Evolutionary conservation across 2,329 filamentous ascomycete species (phyloP), one percentile per base, ranked within the genome.

Genomic region (Claviceps humidiphila): DNA sequence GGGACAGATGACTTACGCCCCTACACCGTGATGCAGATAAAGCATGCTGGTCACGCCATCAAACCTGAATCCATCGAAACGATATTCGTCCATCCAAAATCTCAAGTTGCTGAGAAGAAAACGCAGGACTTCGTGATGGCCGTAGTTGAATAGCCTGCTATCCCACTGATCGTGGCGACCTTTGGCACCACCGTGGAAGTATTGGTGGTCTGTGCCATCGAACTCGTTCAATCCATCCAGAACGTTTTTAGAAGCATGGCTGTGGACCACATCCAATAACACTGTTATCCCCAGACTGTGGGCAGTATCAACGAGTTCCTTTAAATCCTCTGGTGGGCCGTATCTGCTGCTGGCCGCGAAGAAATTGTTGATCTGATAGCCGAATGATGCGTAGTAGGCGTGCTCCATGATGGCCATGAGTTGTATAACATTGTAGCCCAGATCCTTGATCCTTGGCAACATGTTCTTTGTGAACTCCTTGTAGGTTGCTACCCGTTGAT

Each of bases 361-460:
- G 75, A 98, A 98, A 69, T 87, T 96, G 74, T 97, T 98, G 71
- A 98, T 82, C 69, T 98, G 93, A 68, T 98, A 98, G 47, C 93
- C 93, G 62, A 98, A 98, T 64, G 91, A 97, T 62, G 93, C 93
- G 67, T 98, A 98, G 75, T 98, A 98, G 49, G 93, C 93, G 70
- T 98, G 93, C 66, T 98, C 93, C 91, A 98, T 98, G 64, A 98
- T 78, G 46, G 93, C 93, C 93, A 98, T 98, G 57, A 98, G 76
- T 67, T 98, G 93, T 59, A 98, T 97, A 51, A 90, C 87, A 65
- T 98, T 97, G 74, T 98, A 98, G 42, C 91, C 93, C 44, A 97
- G 75, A 57, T 82, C 74, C 64, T 90, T 85, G 71, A 98, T 97
- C 53, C 91, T 81, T 16, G 91, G 90, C 7, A 98, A 78, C 77